Evolutionary conservation across 768 basidiomycete species (phyloP).

Genomic region (Suillus tomentosus): DNA sequence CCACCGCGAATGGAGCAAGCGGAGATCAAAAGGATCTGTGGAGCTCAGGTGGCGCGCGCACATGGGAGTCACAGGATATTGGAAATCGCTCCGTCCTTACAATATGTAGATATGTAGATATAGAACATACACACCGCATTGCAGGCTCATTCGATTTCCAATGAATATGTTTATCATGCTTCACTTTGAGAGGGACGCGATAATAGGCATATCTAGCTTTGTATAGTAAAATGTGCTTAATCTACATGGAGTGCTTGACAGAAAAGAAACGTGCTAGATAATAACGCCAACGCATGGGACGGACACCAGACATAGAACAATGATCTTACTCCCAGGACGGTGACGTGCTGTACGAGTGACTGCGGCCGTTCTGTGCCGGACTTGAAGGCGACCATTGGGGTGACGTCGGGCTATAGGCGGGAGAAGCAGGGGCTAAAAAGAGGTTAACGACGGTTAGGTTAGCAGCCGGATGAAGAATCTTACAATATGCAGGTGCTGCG

Average conservation of each 20-base stretch:
- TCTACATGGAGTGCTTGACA: constrained; percentile 39
- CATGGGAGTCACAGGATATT: too few relatives aligned
- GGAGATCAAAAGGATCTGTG: too few relatives aligned
- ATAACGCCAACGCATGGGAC: constrained; percentile 17
- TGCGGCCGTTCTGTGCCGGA: constrained; percentile 59
- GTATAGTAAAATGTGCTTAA: constrained; percentile 33
- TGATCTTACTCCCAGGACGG: constrained; percentile 52
- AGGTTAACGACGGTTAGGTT: constrained; percentile 9
- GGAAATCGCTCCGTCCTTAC: too few relatives aligned
- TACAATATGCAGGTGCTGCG: constrained; percentile 80
- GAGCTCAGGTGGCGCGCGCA: too few relatives aligned
- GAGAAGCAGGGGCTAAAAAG: constrained; percentile 72
- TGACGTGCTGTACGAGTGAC: constrained; percentile 47
- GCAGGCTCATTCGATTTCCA: neutral
- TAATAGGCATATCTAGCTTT: constrained; percentile 19
- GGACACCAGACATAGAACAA: constrained; percentile 11
- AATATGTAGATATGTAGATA: too few relatives aligned
- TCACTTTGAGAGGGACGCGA: neutral
- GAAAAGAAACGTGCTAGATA: constrained; percentile 23
- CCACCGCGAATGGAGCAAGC: too few relatives aligned
- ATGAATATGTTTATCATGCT: constrained; percentile 4
- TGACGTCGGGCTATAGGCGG: constrained; percentile 84
- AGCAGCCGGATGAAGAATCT: constrained; percentile 35
- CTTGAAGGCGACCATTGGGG: constrained; percentile 84
- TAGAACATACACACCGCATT: neutral